Percentiles rank a stretch among this genome's conserved stretches.
Conservation (phyloP, 2,329 filamentous ascomycete genomes). For the Cytospora paraplurivora region DNA sequence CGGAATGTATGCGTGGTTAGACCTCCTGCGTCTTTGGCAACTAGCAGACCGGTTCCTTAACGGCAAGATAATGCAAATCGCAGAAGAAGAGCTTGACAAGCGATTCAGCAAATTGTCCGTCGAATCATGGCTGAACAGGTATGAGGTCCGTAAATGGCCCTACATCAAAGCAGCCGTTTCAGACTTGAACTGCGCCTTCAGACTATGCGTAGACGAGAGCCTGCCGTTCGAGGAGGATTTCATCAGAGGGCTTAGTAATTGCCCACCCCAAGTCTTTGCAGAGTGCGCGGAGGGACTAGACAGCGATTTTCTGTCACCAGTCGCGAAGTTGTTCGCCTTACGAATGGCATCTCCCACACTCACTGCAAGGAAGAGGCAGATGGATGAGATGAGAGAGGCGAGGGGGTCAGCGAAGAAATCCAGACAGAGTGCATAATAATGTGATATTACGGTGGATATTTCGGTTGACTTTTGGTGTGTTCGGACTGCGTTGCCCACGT, state of each 20-base stretch:
- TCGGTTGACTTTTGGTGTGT: background rate
- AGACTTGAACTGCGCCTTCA: constrained; percentile 31
- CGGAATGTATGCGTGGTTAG: constrained; percentile 28
- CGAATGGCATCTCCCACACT: background rate
- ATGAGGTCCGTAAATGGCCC: rapidly evolving
- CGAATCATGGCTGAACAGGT: background rate
- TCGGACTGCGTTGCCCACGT: constrained; percentile 15
- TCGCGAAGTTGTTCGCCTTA: background rate
- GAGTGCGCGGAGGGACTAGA: constrained; percentile 29
- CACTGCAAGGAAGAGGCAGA: background rate
- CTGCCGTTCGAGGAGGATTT: constrained; percentile 30
- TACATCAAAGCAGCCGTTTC: constrained; percentile 25
- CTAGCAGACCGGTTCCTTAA: constrained; percentile 32
- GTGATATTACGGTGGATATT: no score
- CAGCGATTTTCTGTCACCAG: constrained; percentile 27
- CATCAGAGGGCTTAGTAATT: constrained; percentile 30
- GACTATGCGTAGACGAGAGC: constrained; percentile 26
- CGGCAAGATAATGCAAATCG: constrained; percentile 18
- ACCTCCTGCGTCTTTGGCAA: constrained; percentile 31
- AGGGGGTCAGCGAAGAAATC: background rate
- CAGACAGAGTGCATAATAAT: background rate
- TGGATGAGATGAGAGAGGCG: background rate
- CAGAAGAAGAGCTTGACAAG: background rate
- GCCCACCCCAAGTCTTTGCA: constrained; percentile 30
- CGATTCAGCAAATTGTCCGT: background rate